Evolutionary conservation across 768 basidiomycete species (phyloP), one percentile per base, ranked within the genome.

Genomic region (Flagelloscypha sp.): DNA sequence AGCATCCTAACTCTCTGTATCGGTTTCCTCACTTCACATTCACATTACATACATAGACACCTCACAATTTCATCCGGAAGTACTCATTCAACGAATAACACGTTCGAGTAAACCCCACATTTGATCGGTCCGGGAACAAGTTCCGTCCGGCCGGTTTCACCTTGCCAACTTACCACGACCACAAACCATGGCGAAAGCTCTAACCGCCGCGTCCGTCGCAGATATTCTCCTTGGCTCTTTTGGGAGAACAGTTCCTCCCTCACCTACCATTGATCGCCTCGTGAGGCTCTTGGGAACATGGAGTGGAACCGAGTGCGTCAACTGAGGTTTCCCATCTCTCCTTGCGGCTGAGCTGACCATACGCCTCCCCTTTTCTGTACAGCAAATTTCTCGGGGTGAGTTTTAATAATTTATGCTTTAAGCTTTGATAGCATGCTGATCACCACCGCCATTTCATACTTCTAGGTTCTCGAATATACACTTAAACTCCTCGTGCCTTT

Each of bases 241-340:
- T n/a, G n/a, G n/a, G n/a, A n/a, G n/a, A n/a, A n/a, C n/a, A n/a
- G 56, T 83, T 7, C 71, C 72, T 17, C 66, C 75, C 1, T 81
- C 80, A 6, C 65, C 76, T 42, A 74, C 68, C 5, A 54, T 89
- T 28, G 68, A 86, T 48, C 85, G 86, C 55, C 63, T 85, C 7
- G 67, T 85, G 24, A 66, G 83, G 48, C 87, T 76, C 51, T 63
- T 89, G 35, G 76, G 80, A 37, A 84, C 85, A 48, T 88, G 84
- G 83, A 80, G 76, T 53, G 86, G 86, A 18, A 85, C 74, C 73
- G 87, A 90, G 86, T 87, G 63, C 55, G 76, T 76, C 43, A 43
- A 20, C 41, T 18, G 44, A 30, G 32, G 33, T 36, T 41, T 48
- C 16, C 24, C 19, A 40, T 29, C 24, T 27, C 29, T 24, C 30